A percentile compares a stretch with the other conserved stretches of the same genome.
Evolutionary conservation across 73 alveolate genomes (phyloP).

Genomic region (Tetrahymena thermophila): DNA sequence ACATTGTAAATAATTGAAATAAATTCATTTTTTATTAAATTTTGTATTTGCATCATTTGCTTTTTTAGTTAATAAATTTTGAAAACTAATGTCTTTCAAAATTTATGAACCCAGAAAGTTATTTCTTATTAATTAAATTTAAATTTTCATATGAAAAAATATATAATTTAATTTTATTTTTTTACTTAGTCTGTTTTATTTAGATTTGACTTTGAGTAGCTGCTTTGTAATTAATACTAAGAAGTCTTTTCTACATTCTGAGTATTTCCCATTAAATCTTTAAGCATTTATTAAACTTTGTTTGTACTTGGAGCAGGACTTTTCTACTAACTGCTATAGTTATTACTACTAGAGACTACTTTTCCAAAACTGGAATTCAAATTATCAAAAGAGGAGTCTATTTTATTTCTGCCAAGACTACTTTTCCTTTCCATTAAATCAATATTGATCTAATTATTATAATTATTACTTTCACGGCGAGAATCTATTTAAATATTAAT

Average conservation of each 20-base stretch:
- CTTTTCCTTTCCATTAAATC: neutral
- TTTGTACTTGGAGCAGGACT: neutral
- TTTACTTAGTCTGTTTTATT: neutral
- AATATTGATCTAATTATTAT: neutral
- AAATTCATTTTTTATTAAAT: neutral
- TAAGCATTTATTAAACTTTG: neutral
- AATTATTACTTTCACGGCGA: neutral
- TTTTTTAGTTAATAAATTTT: no score
- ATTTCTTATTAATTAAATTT: neutral
- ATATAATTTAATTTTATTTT: neutral
- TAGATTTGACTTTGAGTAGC: neutral
- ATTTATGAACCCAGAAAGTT: neutral
- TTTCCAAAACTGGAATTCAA: neutral
- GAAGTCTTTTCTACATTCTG: neutral
- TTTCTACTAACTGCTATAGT: neutral
- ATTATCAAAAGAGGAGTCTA: neutral
- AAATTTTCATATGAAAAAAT: neutral
- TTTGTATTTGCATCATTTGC: no score
- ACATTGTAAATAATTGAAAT: no score
- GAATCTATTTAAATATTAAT: neutral
- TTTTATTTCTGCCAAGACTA: neutral
- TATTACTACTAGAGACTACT: neutral
- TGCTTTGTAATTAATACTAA: neutral
- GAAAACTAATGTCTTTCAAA: no score
- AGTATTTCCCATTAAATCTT: neutral